phyloP scores from a whole-genome alignment of 129 eudicot genomes.

The Flaveria robusta region DNA sequence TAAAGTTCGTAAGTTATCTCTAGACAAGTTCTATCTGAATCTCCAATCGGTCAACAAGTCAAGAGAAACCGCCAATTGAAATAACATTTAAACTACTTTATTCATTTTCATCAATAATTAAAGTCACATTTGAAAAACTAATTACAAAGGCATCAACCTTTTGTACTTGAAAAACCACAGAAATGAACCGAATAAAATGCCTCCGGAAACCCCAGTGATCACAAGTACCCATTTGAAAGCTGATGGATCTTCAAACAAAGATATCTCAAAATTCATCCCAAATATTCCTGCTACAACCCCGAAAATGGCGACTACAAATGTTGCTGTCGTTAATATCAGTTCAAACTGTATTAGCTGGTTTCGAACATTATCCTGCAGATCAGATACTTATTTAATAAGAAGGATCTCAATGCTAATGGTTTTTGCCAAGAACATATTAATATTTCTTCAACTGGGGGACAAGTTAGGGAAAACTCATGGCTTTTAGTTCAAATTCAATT shows the following conservation, averaged over 20 bases:
- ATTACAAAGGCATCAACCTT: conserved; percentile 76
- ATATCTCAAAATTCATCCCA: conserved; percentile 82
- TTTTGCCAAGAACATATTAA: background rate
- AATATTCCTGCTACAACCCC: conserved; percentile 94
- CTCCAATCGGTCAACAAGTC: background rate
- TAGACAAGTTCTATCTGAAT: background rate
- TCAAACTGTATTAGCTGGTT: conserved; percentile 96
- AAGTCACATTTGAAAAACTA: conserved; percentile 2
- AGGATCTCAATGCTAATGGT: background rate
- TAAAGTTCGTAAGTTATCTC: background rate
- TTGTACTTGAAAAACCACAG: conserved; percentile 74
- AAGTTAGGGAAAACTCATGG: too few species aligned
- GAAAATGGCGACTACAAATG: conserved; percentile 87
- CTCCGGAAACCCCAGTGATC: conserved; percentile 63
- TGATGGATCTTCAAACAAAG: conserved; percentile 43
- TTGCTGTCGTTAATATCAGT: conserved; percentile 76
- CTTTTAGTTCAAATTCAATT: too few species aligned
- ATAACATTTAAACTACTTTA: background rate
- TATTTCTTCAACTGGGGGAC: too few species aligned
- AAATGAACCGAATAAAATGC: conserved; percentile 56
- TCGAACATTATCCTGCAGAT: conserved; percentile 79
- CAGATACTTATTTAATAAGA: background rate
- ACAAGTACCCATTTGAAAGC: conserved; percentile 87
- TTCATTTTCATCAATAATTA: conserved; percentile 13
- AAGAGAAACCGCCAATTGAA: background rate